Conservation (phyloP, 768 basidiomycete species). For the Lenzites betulinus region DNA sequence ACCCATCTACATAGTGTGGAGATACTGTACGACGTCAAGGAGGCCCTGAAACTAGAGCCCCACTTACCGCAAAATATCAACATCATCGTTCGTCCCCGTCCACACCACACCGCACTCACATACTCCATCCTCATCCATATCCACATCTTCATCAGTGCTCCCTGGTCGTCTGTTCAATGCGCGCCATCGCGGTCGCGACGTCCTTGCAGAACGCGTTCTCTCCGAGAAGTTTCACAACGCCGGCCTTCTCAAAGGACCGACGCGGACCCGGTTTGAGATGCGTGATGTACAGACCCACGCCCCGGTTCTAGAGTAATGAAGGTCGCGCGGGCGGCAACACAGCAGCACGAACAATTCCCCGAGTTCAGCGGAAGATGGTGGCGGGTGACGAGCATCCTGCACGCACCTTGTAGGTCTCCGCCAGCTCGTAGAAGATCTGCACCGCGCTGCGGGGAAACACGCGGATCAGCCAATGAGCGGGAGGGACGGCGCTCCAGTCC, state of each 20-base stretch:
- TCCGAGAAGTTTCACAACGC: constrained; percentile 45
- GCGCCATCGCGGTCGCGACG: constrained; percentile 44
- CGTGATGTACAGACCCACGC: constrained; percentile 47
- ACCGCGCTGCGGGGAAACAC: constrained; percentile 54
- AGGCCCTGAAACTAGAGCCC: too few relatives aligned
- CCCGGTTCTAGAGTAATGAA: constrained; percentile 40
- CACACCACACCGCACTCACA: not conserved
- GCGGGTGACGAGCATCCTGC: not conserved
- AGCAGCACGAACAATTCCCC: not conserved
- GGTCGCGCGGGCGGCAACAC: not conserved
- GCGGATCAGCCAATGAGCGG: not conserved
- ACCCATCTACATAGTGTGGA: not conserved
- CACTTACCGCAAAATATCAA: too few relatives aligned
- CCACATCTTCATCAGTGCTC: constrained; percentile 7
- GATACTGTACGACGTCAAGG: not conserved
- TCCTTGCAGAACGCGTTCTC: constrained; percentile 47
- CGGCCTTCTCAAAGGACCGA: constrained; percentile 44
- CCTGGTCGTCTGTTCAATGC: constrained; percentile 33
- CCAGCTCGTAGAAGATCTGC: constrained; percentile 80
- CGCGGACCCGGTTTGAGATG: constrained; percentile 43
- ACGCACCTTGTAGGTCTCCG: constrained; percentile 73
- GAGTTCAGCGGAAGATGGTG: not conserved
- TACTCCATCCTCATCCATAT: not conserved
- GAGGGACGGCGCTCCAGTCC: too few relatives aligned
- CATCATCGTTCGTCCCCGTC: too few relatives aligned